phyloP scores from a whole-genome alignment of 176 grass and related monocot genomes.

The Rhipidocladum racemiflorum region DNA sequence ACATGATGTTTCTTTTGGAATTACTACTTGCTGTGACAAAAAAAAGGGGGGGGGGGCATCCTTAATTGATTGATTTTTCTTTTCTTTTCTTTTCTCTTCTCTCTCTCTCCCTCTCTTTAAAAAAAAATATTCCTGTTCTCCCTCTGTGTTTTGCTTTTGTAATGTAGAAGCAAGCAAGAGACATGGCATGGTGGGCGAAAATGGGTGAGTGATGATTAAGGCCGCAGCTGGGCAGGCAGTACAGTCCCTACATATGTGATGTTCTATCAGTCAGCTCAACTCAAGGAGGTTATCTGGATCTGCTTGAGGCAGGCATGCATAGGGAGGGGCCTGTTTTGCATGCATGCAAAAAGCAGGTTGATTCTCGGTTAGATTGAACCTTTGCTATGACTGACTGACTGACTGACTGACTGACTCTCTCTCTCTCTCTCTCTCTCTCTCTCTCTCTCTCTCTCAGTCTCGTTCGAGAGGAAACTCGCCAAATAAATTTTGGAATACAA shows the following conservation, averaged over 20 bases:
- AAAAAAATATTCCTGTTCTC: neutral
- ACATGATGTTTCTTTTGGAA: neutral
- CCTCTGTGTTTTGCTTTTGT: neutral
- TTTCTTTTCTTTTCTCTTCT: too few species aligned
- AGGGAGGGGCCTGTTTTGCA: constrained; percentile 1
- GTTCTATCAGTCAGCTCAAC: constrained; percentile 11
- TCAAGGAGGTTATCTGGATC: neutral
- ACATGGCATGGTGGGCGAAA: constrained; percentile 12
- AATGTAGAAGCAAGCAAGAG: neutral
- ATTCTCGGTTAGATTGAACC: neutral
- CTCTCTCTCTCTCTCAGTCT: too few species aligned
- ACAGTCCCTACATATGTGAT: constrained; percentile 1
- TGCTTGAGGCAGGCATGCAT: constrained; percentile 19
- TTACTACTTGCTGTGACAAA: neutral
- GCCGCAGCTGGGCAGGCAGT: neutral
- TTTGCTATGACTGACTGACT: neutral
- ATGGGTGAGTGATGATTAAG: constrained; percentile 19
- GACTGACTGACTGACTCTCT: neutral
- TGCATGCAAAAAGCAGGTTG: constrained; percentile 20
- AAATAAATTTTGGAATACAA: neutral
- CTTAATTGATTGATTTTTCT: neutral
- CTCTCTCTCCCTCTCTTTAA: too few species aligned
- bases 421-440: neutral
- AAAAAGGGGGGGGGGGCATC: neutral
- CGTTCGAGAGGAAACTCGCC: too few species aligned